Percentiles rank a stretch among this genome's conserved stretches.
Conservation (phyloP, 2,329 filamentous ascomycete genomes). For the Fusarium burgessii region DNA sequence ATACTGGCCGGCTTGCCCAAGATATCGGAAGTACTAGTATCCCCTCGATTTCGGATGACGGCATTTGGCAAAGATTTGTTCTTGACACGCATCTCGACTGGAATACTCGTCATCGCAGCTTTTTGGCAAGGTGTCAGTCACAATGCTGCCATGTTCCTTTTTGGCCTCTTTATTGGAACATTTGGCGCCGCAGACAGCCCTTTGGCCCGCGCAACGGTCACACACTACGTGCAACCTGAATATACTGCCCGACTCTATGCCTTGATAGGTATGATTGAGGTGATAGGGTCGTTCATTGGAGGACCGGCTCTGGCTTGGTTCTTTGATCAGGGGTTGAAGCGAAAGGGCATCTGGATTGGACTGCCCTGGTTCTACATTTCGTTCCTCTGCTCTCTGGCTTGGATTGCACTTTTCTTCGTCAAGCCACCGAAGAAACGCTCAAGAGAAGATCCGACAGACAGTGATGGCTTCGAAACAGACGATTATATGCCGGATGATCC, state of each 20-base stretch:
- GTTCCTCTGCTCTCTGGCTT: slow-evolving; percentile 46
- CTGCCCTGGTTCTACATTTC: slow-evolving; percentile 57
- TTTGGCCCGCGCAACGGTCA: slow-evolving; percentile 55
- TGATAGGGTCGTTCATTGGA: slow-evolving; percentile 55
- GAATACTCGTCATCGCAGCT: slow-evolving; percentile 49
- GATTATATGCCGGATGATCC: slow-evolving; percentile 43
- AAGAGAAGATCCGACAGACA: slow-evolving; percentile 23
- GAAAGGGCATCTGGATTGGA: slow-evolving; percentile 53
- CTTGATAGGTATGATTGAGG: slow-evolving; percentile 55
- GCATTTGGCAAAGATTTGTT: slow-evolving; percentile 55
- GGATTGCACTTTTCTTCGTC: slow-evolving; percentile 50
- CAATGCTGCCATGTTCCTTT: slow-evolving; percentile 51
- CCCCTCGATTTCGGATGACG: slow-evolving; percentile 50
- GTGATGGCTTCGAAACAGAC: slow-evolving; percentile 34
- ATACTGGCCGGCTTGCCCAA: slow-evolving; percentile 54
- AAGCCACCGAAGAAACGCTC: slow-evolving; percentile 47
- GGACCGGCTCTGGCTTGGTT: slow-evolving; percentile 55
- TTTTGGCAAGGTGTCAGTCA: slow-evolving; percentile 52
- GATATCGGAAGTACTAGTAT: slow-evolving; percentile 50
- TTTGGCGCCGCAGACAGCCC: slow-evolving; percentile 56
- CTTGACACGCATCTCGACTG: slow-evolving; percentile 51
- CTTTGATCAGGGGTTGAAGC: slow-evolving; percentile 53
- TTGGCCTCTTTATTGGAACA: slow-evolving; percentile 53
- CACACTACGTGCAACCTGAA: slow-evolving; percentile 53
- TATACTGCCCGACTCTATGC: slow-evolving; percentile 57